Evolutionary conservation across 1,139 yeast genomes (phyloP), one percentile per base, ranked within the genome.

Genomic region (Candida labiduridarum): DNA sequence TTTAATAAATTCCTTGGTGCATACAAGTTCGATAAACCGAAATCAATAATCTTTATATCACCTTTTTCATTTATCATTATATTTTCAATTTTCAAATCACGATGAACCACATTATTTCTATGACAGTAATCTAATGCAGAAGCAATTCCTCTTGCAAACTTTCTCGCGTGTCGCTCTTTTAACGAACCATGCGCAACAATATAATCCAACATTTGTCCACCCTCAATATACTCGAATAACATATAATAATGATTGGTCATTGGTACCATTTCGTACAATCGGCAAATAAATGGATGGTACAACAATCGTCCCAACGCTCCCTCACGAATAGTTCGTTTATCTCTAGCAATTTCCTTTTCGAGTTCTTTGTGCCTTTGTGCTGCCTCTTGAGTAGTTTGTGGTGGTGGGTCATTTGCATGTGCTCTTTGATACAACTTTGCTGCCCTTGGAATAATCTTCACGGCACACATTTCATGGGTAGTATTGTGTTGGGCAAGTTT

Each of bases 161-260:
- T 89, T 51, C 99, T 79, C 3, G 99, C 99, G 63, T 90, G 95
- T 54, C 88, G 84, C 67, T 95, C 99, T 67, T 92, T 90, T 59
- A 95, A 76, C 4, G 96, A 87, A 1, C 99, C 99, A 68, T 95
- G 99, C 33, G 96, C 87, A 55, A 95, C 97, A 58, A 95, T 95
- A 67, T 94, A 94, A 72, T 95, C 99, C 56, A 95, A 81, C 90
- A 95, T 84, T 70, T 95, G 99, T 35, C 99, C 99, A 40, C 99
- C 99, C 41, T 95, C 89, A 19, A 95, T 96, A 64, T 91, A 94
- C 67, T 95, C 99, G 69, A 94, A 94, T 51, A 95, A 78, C 96
- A 95, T 91, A 71, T 95, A 95, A 69, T 89, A 94, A 66, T 95
- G 99, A 58, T 91, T 90, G 10, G 97, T 89, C 97, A 94, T 92